Evolutionary conservation across 2,329 filamentous ascomycete species (phyloP), one percentile per base, ranked within the genome.

Genomic region (Fusarium pseudograminearum): DNA sequence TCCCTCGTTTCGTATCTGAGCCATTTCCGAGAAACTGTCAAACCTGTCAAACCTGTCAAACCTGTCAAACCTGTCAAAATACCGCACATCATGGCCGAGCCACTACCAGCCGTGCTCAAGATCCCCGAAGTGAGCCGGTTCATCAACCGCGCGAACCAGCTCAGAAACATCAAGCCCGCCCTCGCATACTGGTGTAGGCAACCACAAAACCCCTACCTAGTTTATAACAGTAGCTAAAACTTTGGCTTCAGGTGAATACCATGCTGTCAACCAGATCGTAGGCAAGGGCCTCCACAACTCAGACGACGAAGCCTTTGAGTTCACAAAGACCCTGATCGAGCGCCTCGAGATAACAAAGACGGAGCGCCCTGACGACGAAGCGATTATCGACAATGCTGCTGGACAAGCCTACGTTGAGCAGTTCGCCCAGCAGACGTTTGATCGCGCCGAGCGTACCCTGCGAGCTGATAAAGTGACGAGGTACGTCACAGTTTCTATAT

Each of bases 401-500:
- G 95, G 93, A 2, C 93, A 94, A 80, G 94, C 93, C 56, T 97
- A 97, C 74, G 91, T 98, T 48, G 94, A 98, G 80, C 92, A 97
- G 78, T 99, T 99, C 79, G 95, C 91, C 1, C 85, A 95, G 69
- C 92, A 97, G 75, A 94, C 94, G 0, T 94, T 99, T 69, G 87
- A 91, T 48, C 89, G 93, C 68, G 95, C 93, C 6, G 93, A 98
- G 75, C 89, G 91, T 58, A 91, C 93, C 0, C 88, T 98, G 75
- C 88, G 90, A 61, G 91, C 92, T 50, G 91, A 96, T 81, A 94
- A 91, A 77, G 94, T 93, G 65, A 94, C 93, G 41, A 90, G 89
- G 91, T 93, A 81, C 48, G 79, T 67, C 14, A 9, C 15, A 2
- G 1, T 4, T 6, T n/a, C 4, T 4, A 1, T 12, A 6, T 5